A percentile compares a stretch with the other conserved stretches of the same genome.
These are phyloP conservation scores for Solanum medicagineum DNA, from an alignment of 257 asterid species.

Conservation along the genomic window DNA sequence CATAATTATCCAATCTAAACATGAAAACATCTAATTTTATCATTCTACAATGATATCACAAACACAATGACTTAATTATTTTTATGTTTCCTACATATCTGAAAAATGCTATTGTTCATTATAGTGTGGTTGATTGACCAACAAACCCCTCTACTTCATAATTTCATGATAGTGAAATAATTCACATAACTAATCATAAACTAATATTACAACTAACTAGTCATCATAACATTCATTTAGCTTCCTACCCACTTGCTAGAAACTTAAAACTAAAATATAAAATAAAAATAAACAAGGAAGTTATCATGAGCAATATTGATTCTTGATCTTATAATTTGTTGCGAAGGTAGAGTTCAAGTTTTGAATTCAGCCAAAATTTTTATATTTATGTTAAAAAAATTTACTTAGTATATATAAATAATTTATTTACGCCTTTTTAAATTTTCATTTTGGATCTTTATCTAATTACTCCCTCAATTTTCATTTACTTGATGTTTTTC, in stretches of 20 bases:
- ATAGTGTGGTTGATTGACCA: not conserved
- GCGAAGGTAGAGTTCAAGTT: not conserved
- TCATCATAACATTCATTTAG: not conserved
- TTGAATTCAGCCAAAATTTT: fast-evolving
- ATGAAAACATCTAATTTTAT: not conserved
- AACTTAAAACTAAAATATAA: not conserved
- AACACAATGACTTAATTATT: not conserved
- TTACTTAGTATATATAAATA: not conserved
- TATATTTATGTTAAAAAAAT: not conserved
- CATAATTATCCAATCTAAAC: not conserved
- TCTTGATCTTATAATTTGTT: not conserved
- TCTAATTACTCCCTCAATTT: not conserved
- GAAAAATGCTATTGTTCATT: not conserved
- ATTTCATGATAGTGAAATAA: not conserved
- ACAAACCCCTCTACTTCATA: not conserved
- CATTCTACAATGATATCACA: not conserved
- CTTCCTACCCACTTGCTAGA: not conserved
- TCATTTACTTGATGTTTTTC: not conserved
- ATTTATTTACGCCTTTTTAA: not conserved
- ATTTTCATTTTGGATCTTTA: not conserved
- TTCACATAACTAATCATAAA: not conserved
- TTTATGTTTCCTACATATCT: not conserved
- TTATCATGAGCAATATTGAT: not conserved
- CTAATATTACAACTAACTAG: not conserved
- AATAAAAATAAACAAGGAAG: not conserved